Conservation (phyloP, 1,139 yeast species). For the Pichia sp. region DNA sequence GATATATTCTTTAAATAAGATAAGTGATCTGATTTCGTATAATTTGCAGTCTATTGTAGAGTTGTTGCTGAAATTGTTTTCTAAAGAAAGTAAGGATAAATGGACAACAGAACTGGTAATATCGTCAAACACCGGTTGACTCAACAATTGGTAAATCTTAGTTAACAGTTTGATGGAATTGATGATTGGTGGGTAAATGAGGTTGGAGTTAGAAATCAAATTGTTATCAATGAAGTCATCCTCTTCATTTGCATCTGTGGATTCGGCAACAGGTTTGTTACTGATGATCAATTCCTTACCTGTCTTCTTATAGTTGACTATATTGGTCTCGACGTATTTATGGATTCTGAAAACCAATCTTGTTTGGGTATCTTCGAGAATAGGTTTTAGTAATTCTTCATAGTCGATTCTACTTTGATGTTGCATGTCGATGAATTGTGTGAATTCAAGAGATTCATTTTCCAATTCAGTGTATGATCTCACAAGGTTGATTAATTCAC, state of each 20-base stretch:
- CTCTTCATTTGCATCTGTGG: constrained; percentile 1
- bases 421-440: constrained; percentile 10
- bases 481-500: constrained; percentile 73
- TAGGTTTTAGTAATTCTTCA: constrained; percentile 65
- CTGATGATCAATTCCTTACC: constrained; percentile 62
- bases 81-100: constrained; percentile 62
- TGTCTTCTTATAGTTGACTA: constrained; percentile 64
- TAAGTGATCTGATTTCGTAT: constrained; percentile 68
- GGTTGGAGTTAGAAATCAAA: constrained; percentile 2
- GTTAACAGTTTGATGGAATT: constrained; percentile 71
- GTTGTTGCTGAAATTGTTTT: constrained; percentile 47
- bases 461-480: constrained; percentile 62
- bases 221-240: constrained; percentile 1
- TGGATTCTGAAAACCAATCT: constrained; percentile 79
- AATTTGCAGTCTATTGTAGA: constrained; percentile 55
- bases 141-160: constrained; percentile 76
- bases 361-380: constrained; percentile 74
- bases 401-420: constrained; percentile 39
- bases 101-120: constrained; percentile 87
- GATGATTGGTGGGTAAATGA: constrained; percentile 70
- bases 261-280: constrained; percentile 3
- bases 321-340: constrained; percentile 63
- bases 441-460: constrained; percentile 18
- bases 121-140: constrained; percentile 79
- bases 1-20: constrained; percentile 68